Evolutionary conservation across 1,284 basidiomycete species (phyloP), one percentile per base, ranked within the genome.

Genomic region (Microbotryum silenes-acaulis): DNA sequence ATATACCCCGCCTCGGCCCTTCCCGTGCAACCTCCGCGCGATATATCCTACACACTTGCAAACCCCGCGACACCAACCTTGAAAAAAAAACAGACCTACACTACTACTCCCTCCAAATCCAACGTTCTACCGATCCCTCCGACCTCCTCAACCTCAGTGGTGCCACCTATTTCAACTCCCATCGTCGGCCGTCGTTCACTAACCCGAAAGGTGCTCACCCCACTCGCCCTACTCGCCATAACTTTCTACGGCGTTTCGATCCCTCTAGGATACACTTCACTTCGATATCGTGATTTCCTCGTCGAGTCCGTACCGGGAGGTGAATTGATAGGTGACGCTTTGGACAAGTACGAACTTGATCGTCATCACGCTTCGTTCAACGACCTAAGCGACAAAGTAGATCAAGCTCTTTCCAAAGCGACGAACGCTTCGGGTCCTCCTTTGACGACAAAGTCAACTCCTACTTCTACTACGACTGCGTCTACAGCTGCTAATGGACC

Each of bases 201-300:
- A 58, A 60, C 63, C 65, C 73, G 79, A 44, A 70, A 73, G 48
- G 67, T 78, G 67, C 62, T 80, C 57, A 67, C 76, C 51, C 77
- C 77, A 59, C 74, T 77, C 57, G 64, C 75, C 23, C 62, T 78
- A 56, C 73, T 75, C 55, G 71, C 72, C 8, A 64, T 77, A 48
- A 70, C 73, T 60, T 89, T 89, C 78, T 91, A 91, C 77, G 78
- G 85, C 66, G 85, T 84, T 61, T 87, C 87, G 76, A 80, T 85
- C 23, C 87, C 89, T 72, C 78, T 83, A 64, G 82, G 88, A 25
- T 85, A 86, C 79, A 81, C 85, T 71, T 84, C 82, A 73, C 83
- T 84, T 68, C 75, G 79, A 6, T 89, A 89, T 78, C 84, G 86
- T 74, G 85, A 90, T 71, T 81, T 91, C 73, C 92, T 92, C 79